Base-by-base conservation (phyloP, 345 rosid species). In the Populus tremula region DNA sequence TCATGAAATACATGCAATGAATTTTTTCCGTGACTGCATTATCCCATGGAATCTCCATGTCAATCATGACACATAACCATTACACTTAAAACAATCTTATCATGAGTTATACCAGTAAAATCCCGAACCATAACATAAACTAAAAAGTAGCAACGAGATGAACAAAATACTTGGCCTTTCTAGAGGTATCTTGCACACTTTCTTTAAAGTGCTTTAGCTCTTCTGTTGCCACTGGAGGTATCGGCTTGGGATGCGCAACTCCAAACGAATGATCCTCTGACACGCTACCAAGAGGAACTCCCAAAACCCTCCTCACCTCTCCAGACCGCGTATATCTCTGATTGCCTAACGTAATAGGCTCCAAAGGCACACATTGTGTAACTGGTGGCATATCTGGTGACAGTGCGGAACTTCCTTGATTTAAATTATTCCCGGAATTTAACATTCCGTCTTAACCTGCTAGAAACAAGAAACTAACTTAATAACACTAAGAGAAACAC, bases 161-260 rank as follows among this genome's bases (percentile, higher is more conserved):
- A 64, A 74, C 6, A 77, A 71, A n/a, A 68, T 88, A 96, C 98
- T 89, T 87, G 82, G 99, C 98, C 79, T 87, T 91, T 82, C 85
- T 87, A 36, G 91, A 83, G 71, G 95, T 73, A 88, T 90, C 96
- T 81, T 86, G 87, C 80, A 96, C 93, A 78, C 96, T 93, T 80
- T 92, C 98, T 89, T 96, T 96, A 25, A 90, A 85, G 64, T 87
- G 89, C 84, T 90, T 96, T 25, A 96, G 91, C 87, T 96, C 97
- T 83, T 92, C 96, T 3, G 87, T 84, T 23, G 94, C 92, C 54
- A 87, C 87, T 6, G 93, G 90, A 72, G 93, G 88, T 59, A 89
- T 49, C 75, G 86, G 88, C 84, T 86, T 93, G 13, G 87, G 80
- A 76, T 86, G 90, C 13, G 88, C 77, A 83, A 77, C 87, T 75